A percentile compares a stretch with the other conserved stretches of the same genome.
These are phyloP conservation scores for Delonix regia DNA, from an alignment of 306 rosid species.

Conservation along the genomic window DNA sequence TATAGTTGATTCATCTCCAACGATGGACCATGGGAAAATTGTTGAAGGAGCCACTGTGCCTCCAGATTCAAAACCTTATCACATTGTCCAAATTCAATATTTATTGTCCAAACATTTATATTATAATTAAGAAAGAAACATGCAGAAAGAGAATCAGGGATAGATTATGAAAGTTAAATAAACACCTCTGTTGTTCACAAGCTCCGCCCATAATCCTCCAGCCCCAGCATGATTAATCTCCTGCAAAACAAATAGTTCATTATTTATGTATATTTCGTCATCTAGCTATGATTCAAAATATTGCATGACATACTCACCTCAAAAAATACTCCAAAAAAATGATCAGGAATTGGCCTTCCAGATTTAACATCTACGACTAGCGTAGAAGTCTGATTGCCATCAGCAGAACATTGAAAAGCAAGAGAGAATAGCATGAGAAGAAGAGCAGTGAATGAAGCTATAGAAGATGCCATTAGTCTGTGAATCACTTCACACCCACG, in stretches of 20 bases:
- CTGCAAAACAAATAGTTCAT: conserved; percentile 15
- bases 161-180: background rate
- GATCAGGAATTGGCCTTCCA: background rate
- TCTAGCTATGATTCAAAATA: background rate
- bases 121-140: conserved; percentile 52
- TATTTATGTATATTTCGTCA: background rate
- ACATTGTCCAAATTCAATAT: background rate
- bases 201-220: conserved; percentile 57
- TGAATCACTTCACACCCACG: background rate
- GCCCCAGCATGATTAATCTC: conserved; percentile 25
- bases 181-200: conserved; percentile 51
- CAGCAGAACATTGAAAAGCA: conserved; percentile 38
- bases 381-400: background rate
- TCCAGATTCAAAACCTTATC: conserved; percentile 25
- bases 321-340: conserved; percentile 28
- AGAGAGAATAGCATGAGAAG: background rate
- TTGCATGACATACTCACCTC: conserved; percentile 41
- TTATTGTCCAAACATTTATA: background rate
- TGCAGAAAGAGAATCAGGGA: too few species aligned
- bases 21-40: background rate
- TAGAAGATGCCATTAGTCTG: background rate
- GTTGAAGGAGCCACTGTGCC: background rate
- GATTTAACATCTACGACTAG: background rate
- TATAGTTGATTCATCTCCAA: background rate
- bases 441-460: background rate